These are phyloP conservation scores for Microcos paniculata DNA, from an alignment of 345 rosid genomes.

Conservation along the genomic window DNA sequence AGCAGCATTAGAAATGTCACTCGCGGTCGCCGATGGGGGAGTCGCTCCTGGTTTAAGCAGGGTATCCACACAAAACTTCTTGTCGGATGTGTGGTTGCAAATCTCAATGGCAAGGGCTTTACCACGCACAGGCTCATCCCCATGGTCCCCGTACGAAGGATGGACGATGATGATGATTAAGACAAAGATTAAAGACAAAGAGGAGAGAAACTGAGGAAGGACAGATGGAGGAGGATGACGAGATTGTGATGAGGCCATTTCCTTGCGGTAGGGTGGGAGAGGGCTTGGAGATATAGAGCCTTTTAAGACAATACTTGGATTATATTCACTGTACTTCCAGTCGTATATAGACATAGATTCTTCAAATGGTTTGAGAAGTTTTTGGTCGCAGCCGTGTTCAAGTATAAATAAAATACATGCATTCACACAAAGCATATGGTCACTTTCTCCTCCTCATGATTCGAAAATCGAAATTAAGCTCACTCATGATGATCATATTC, in stretches of 20 bases:
- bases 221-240: not conserved
- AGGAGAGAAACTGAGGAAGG: not conserved
- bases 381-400: no score
- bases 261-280: no score
- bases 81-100: conserved; percentile 25
- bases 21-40: not conserved
- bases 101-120: conserved; percentile 13
- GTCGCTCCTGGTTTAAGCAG: conserved; percentile 11
- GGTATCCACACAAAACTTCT: conserved; percentile 11
- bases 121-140: not conserved
- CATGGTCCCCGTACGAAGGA: not conserved
- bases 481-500: no score
- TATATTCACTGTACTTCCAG: no score
- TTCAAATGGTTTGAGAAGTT: no score
- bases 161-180: not conserved
- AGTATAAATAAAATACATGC: no score
- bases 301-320: no score
- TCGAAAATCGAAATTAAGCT: no score
- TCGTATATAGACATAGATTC: no score
- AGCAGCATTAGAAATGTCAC: conserved; percentile 5
- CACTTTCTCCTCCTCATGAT: no score
- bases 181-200: not conserved
- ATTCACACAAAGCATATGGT: no score
- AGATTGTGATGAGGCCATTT: conserved; percentile 1
- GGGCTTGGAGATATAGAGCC: no score